A percentile compares a stretch with the other conserved stretches of the same genome.
Conservation (phyloP, 1,139 yeast genomes). For the Spencermartinsiella ligniputridi region DNA sequence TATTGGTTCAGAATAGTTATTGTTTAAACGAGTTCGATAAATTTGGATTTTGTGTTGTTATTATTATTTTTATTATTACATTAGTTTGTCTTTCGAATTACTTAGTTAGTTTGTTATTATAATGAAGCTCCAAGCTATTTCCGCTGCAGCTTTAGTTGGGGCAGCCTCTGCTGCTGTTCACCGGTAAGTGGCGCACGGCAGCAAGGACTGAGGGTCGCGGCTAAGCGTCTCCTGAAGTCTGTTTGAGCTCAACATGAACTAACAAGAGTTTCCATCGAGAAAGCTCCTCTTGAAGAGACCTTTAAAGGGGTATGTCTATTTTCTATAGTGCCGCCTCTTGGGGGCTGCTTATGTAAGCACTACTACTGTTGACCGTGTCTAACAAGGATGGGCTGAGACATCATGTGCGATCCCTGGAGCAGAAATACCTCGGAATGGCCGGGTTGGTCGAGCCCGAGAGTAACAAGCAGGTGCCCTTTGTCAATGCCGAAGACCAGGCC, state of each 20-base stretch:
- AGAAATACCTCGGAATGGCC: slow-evolving; percentile 62
- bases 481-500: slow-evolving; percentile 33
- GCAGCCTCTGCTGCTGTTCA: slow-evolving; percentile 29
- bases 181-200: slow-evolving; percentile 21
- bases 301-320: slow-evolving; percentile 49
- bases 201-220: background rate
- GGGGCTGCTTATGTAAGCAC: slow-evolving; percentile 1
- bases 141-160: slow-evolving; percentile 42
- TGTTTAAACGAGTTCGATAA: too few relatives aligned
- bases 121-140: slow-evolving; percentile 37
- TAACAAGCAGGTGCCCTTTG: slow-evolving; percentile 36
- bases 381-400: slow-evolving; percentile 43
- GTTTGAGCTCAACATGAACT: background rate
- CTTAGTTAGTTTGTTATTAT: background rate
- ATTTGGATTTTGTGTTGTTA: background rate
- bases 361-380: too few relatives aligned
- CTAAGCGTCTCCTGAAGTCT: too few relatives aligned
- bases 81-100: background rate
- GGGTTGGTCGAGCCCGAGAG: slow-evolving; percentile 32
- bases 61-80: too few relatives aligned
- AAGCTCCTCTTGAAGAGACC: slow-evolving; percentile 58
- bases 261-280: slow-evolving; percentile 44
- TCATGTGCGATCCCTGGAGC: slow-evolving; percentile 65
- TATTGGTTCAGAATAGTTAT: too few relatives aligned
- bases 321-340: slow-evolving; percentile 7